Conservation (phyloP, 202 grass and related monocot species). For the Zoysia matrella region DNA sequence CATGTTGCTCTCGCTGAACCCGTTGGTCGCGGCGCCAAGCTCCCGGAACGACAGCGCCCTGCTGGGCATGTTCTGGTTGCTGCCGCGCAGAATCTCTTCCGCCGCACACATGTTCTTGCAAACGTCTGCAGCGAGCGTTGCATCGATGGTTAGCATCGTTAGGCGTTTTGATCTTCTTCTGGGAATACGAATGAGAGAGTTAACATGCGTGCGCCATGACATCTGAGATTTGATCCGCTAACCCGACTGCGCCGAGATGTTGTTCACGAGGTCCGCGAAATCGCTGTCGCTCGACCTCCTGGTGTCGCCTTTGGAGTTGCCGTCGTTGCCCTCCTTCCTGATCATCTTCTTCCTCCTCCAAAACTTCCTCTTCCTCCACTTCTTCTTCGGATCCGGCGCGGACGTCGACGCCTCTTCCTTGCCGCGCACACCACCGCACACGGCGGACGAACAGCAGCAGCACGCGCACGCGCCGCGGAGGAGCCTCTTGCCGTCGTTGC, state of each 20-base stretch:
- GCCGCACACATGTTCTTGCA: constrained; percentile 56
- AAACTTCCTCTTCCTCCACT: constrained; percentile 51
- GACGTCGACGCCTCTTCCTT: constrained; percentile 45
- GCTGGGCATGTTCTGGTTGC: constrained; percentile 70
- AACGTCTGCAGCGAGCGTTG: constrained; percentile 44
- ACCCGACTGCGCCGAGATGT: constrained; percentile 64
- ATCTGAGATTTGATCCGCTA: too few species aligned
- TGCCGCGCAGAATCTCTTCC: constrained; percentile 65
- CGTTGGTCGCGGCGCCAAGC: constrained; percentile 59
- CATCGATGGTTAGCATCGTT: too few species aligned
- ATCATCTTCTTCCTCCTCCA: constrained; percentile 67
- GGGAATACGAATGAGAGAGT: too few species aligned
- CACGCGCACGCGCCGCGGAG: constrained; percentile 35
- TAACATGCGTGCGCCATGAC: too few species aligned
- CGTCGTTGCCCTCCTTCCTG: constrained; percentile 10
- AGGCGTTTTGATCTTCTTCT: too few species aligned
- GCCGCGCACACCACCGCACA: constrained; percentile 33
- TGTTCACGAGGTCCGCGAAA: constrained; percentile 57
- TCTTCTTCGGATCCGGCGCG: constrained; percentile 38
- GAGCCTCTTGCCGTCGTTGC: constrained; percentile 34
- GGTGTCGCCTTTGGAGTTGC: not conserved
- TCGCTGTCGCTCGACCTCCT: not conserved
- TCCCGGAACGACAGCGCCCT: constrained; percentile 22
- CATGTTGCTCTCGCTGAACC: constrained; percentile 65
- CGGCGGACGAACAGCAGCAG: not conserved